A percentile compares a stretch with the other conserved stretches of the same genome.
Evolutionary conservation across 805 yeast genomes (phyloP).

Genomic region (Metschnikowia vanudenii): DNA sequence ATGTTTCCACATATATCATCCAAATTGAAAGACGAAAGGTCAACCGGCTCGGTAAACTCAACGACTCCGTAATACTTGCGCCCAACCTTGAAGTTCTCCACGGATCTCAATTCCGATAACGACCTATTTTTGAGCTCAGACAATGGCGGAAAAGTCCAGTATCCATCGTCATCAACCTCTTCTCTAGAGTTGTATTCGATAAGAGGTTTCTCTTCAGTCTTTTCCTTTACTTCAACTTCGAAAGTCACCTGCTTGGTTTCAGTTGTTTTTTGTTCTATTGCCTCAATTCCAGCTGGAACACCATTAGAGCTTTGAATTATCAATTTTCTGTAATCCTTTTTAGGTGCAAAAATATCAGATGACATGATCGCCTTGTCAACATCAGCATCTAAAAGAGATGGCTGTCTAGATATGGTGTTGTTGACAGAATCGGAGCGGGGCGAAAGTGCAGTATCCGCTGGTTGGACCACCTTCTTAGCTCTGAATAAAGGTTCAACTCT

Average conservation of each 20-base stretch:
- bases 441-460: constrained; percentile 6
- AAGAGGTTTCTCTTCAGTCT: constrained; percentile 7
- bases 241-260: constrained; percentile 34
- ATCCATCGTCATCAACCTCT: constrained; percentile 65
- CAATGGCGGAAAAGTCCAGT: constrained; percentile 82
- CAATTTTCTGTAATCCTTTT: constrained; percentile 51
- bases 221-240: constrained; percentile 15
- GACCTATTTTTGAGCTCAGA: constrained; percentile 59
- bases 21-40: constrained; percentile 63
- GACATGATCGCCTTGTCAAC: constrained; percentile 69
- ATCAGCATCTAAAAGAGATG: constrained; percentile 17
- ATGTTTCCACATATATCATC: constrained; percentile 65
- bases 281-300: background rate
- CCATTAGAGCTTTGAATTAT: constrained; percentile 47
- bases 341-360: constrained; percentile 70
- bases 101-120: constrained; percentile 60
- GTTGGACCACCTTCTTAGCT: constrained; percentile 12
- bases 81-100: constrained; percentile 71
- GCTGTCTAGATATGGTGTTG: constrained; percentile 5
- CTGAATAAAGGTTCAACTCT: constrained; percentile 56
- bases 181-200: constrained; percentile 22
- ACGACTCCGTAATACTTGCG: constrained; percentile 74
- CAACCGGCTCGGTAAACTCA: constrained; percentile 79
- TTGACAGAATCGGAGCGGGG: constrained; percentile 10
- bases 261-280: constrained; percentile 12